Evolutionary conservation across 2,329 filamentous ascomycete species (phyloP).

Genomic region (Sporothrix pallida): DNA sequence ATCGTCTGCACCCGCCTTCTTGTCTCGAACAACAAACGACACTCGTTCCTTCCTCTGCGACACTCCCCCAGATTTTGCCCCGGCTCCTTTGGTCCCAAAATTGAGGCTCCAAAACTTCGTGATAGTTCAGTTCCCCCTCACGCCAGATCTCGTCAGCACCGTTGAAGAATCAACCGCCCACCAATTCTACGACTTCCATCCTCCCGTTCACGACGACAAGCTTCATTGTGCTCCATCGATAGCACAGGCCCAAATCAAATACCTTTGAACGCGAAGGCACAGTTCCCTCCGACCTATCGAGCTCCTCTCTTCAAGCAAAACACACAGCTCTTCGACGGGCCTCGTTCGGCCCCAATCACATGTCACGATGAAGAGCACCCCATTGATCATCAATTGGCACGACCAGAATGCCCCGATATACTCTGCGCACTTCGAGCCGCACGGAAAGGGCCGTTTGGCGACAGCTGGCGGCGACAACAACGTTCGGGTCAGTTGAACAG

Average conservation of each 20-base stretch:
- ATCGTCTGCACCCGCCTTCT: conserved; percentile 17
- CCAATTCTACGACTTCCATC: not conserved
- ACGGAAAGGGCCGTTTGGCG: conserved; percentile 87
- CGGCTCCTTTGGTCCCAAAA: not conserved
- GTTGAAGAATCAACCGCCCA: conserved; percentile 10
- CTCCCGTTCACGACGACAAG: not conserved
- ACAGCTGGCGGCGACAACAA: conserved; percentile 97
- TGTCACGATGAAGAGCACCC: conserved; percentile 86
- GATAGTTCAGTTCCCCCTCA: conserved; percentile 8
- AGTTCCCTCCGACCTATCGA: not conserved
- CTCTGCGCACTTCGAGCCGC: conserved; percentile 93
- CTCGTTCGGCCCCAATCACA: conserved; percentile 32
- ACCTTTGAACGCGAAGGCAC: not conserved
- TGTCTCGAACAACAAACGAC: conserved; percentile 23
- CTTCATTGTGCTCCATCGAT: not conserved
- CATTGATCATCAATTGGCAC: conserved; percentile 98
- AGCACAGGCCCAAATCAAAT: not conserved
- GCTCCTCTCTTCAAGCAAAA: not conserved
- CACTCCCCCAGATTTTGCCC: not conserved
- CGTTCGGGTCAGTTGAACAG: conserved; percentile 72
- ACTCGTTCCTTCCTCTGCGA: not conserved
- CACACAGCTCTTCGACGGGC: not conserved
- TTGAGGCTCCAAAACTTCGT: not conserved
- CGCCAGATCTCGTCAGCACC: not conserved
- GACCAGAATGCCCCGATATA: conserved; percentile 97